Conservation (phyloP, 257 asterid species). For the Handroanthus guayacan region DNA sequence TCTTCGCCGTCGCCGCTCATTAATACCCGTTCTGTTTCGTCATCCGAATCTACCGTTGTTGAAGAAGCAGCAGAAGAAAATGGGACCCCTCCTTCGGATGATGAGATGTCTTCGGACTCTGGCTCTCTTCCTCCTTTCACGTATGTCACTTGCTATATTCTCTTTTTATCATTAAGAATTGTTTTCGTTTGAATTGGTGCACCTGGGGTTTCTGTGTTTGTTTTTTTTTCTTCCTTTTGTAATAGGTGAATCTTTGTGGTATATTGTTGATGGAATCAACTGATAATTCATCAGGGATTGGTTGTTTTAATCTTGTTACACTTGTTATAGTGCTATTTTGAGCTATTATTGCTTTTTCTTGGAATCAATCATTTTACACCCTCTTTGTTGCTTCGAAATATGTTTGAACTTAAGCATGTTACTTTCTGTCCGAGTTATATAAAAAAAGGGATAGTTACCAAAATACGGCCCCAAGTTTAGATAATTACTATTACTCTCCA, state of each 20-base stretch:
- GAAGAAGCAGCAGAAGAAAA: conserved; percentile 44
- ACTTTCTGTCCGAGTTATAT: background rate
- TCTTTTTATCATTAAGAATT: background rate
- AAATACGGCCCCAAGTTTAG: no score
- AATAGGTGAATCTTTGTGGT: background rate
- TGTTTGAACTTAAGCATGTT: background rate
- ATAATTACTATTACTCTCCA: no score
- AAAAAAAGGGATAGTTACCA: background rate
- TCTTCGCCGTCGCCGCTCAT: conserved; percentile 30
- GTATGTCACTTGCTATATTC: conserved; percentile 38
- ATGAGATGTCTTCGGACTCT: conserved; percentile 38
- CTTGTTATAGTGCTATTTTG: background rate
- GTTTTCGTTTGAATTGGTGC: background rate
- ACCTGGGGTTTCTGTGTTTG: background rate
- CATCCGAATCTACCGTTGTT: conserved; percentile 55
- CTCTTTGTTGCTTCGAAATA: background rate
- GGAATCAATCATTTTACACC: background rate
- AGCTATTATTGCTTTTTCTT: background rate
- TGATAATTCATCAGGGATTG: background rate
- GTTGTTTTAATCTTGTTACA: background rate
- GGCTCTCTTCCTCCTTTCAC: conserved; percentile 48
- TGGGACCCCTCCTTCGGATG: conserved; percentile 37
- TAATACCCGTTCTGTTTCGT: conserved; percentile 45
- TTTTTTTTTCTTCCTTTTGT: background rate
- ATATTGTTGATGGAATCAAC: background rate